Conservation (phyloP, 768 basidiomycete genomes). For the Clathrus columnatus region DNA sequence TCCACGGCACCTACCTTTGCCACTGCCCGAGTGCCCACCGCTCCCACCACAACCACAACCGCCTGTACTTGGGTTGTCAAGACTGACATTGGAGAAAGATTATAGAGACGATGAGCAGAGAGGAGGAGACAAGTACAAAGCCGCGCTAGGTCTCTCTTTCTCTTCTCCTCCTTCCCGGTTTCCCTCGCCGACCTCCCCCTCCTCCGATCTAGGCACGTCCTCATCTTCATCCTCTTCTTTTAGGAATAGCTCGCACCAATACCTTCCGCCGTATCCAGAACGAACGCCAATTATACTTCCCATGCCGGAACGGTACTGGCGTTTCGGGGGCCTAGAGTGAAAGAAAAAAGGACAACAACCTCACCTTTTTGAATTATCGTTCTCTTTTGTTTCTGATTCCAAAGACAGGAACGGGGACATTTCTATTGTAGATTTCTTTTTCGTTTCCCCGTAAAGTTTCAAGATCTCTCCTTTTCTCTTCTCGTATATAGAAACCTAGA, state of each 20-base stretch:
- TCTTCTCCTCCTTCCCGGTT: neutral
- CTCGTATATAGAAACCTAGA: neutral
- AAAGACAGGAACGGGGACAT: neutral
- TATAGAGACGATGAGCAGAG: neutral
- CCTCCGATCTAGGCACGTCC: neutral
- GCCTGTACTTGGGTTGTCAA: neutral
- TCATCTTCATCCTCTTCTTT: neutral
- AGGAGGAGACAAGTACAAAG: neutral
- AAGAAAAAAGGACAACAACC: neutral
- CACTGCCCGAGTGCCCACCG: neutral
- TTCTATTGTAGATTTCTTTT: neutral
- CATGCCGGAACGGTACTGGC: conserved; percentile 8
- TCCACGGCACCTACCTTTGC: conserved; percentile 1
- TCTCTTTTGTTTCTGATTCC: neutral
- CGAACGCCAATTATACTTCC: conserved; percentile 5
- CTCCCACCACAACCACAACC: neutral
- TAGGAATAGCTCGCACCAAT: neutral
- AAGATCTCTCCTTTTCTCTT: neutral
- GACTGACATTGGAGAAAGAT: neutral
- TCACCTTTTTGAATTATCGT: neutral
- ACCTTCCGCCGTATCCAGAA: conserved; percentile 7
- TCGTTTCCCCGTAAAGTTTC: neutral
- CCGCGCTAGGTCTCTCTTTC: conserved; percentile 3
- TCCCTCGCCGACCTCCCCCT: neutral
- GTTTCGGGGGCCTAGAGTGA: conserved; percentile 5